Base-by-base conservation (phyloP, 1,284 basidiomycete species). In the Sutorius eximius region DNA sequence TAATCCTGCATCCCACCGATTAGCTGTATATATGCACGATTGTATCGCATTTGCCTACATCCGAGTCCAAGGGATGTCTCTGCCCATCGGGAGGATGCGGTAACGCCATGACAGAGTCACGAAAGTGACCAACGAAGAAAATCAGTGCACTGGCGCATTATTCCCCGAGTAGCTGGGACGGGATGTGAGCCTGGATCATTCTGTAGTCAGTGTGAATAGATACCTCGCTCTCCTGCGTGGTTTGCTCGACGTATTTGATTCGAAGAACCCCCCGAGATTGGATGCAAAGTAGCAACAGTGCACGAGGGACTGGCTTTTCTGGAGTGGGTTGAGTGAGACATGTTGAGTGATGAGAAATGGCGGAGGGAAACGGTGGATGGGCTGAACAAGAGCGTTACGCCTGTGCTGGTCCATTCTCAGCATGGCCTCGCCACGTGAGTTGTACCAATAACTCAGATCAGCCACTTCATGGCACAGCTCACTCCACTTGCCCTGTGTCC, bases 331-430 rank as follows among this genome's bases (percentile, higher is more conserved):
- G 33, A 53, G 52, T 41, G 47, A 18, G 43, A 52, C 60, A 54
- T 59, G 58, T 50, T 48, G 65, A 52, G 53, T 60, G 66, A 71
- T 69, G 69, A 63, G 64, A 68, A 67, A 56, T 41, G 49, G 58
- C 32, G 55, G 62, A 69, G 59, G 60, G 66, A 61, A 59, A 61
- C 44, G 45, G 60, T 71, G 66, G 58, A 70, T 59, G 68, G 53
- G 53, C 64, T 58, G 65, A 60, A 68, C 67, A 71, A 69, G 68
- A 68, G 65, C 70, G 67, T 60, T 70, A 68, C 57, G 63, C 68
- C 68, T 69, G 24, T 27, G 53, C 63, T 68, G 57, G 52, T 51
- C 62, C 62, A 58, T 68, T 56, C 65, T 61, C 59, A 53, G 66
- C 64, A 59, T 69, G 68, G 67, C 62, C 56, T 49, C 29, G 45